A percentile compares a stretch with the other conserved stretches of the same genome.
Evolutionary conservation across 352 stramenopile genomes (phyloP).

Genomic region (Blastocystis sp.): DNA sequence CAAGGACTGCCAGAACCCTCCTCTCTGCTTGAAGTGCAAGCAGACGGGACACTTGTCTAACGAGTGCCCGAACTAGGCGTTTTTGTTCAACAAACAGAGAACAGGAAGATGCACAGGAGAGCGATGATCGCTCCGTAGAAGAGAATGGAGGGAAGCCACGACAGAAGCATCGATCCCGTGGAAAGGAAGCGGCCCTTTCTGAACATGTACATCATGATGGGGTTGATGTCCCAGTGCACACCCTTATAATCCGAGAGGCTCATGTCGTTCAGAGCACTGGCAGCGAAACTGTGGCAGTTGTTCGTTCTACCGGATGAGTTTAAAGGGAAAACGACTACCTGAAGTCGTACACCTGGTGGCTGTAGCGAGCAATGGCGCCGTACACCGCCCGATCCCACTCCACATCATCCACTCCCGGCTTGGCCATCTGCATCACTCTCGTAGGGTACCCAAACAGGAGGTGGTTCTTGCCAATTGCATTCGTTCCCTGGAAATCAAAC

Average conservation of each 20-base stretch:
- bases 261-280: slow-evolving; percentile 56
- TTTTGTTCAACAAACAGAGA: slow-evolving; percentile 44
- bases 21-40: slow-evolving; percentile 15
- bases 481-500: slow-evolving; percentile 59
- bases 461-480: slow-evolving; percentile 61
- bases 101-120: slow-evolving; percentile 14
- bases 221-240: slow-evolving; percentile 8
- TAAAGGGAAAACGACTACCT: background rate
- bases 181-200: slow-evolving; percentile 14
- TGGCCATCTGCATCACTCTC: slow-evolving; percentile 2
- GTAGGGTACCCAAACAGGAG: slow-evolving; percentile 55
- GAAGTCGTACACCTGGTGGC: slow-evolving; percentile 52
- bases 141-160: slow-evolving; percentile 21
- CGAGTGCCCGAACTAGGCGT: background rate
- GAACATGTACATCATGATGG: background rate
- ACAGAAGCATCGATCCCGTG: background rate
- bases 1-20: slow-evolving; percentile 37
- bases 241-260: slow-evolving; percentile 12
- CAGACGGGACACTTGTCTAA: background rate
- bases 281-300: slow-evolving; percentile 52
- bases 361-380: slow-evolving; percentile 31
- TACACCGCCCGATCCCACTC: slow-evolving; percentile 40
- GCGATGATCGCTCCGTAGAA: slow-evolving; percentile 1
- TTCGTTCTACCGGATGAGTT: slow-evolving; percentile 29
- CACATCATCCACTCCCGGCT: slow-evolving; percentile 33